Percentiles rank a stretch among this genome's conserved stretches.
Conservation (phyloP, 371 early-diverging fungal species). For the Mycotypha africana region DNA sequence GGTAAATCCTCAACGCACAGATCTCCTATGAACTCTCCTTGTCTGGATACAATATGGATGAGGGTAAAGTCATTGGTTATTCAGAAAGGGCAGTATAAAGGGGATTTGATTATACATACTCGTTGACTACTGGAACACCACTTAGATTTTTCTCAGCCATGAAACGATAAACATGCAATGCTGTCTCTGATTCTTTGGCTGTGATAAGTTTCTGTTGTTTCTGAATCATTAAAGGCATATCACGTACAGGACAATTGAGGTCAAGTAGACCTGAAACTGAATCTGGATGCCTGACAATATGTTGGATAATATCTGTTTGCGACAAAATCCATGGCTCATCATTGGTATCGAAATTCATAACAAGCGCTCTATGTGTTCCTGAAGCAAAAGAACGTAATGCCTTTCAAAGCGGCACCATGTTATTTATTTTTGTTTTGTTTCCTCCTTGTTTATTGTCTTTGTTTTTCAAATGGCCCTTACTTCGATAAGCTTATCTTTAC, state of each 20-base stretch:
- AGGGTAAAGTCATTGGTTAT: too few species aligned
- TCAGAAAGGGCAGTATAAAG: too few species aligned
- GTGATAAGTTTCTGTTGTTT: conserved; percentile 22
- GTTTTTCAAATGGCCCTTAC: too few species aligned
- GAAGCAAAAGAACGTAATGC: conserved; percentile 41
- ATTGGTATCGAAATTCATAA: conserved; percentile 25
- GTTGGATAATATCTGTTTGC: conserved; percentile 51
- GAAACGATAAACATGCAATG: conserved; percentile 37
- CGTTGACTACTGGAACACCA: conserved; percentile 46
- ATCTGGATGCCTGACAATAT: conserved; percentile 38
- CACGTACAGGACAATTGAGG: conserved; percentile 20
- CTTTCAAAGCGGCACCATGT: conserved; percentile 7
- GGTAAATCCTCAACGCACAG: conserved; percentile 49
- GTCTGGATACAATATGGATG: too few species aligned
- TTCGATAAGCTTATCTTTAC: conserved; percentile 35
- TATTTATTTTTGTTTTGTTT: background rate
- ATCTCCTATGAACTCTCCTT: conserved; percentile 33
- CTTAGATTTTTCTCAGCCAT: conserved; percentile 41
- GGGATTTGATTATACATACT: conserved; percentile 11
- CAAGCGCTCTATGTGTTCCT: conserved; percentile 43
- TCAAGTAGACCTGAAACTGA: conserved; percentile 31
- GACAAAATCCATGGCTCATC: conserved; percentile 43
- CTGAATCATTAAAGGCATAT: conserved; percentile 10
- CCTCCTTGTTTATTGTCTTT: too few species aligned
- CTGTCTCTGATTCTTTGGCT: conserved; percentile 25